Base-by-base conservation (phyloP, 139 green algal species). In the Tetraselmis striata region DNA sequence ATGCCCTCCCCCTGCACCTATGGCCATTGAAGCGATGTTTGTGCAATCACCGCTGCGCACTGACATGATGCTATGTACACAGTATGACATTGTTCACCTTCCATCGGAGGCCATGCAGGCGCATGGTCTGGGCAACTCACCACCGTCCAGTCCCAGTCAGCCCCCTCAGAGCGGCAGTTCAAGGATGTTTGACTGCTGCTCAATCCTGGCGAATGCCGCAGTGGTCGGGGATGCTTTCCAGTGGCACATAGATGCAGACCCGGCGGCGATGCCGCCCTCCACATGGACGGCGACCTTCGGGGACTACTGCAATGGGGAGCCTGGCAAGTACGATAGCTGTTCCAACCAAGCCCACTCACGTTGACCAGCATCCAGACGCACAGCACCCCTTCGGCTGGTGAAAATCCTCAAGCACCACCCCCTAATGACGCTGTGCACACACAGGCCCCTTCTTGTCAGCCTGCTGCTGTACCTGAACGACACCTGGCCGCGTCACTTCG, bases 171-270 rank as follows among this genome's bases (percentile, higher is more conserved):
- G 79, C 59, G 0, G 75, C 79, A 27, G 78, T 31, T 23, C 29
- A 29, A 30, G 1, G n/a, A 77, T 25, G 74, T 79, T 88, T 2
- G 88, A 95, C 81, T 96, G 93, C 81, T 80, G 87, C 28, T 84
- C 83, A 32, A 94, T 96, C 82, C 83, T 98, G n/a, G 95, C 90
- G 22, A 98, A 97, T 81, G 94, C 94, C 0, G 90, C 94, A 28
- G 84, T 93, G 75, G 30, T 78, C 24, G 92, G 92, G 0, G 93
- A 98, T 80, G 28, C 26, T 22, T 98, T 92, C 80, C 59, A 28
- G 0, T 97, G 87, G 86, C 95, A 98, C 79, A 87, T 96, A 27
- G 95, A 98, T 84, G 93, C 93, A 0, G 95, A 98, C 84, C 95
- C 95, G 2, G 26, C 79, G 23, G 77, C 22, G 86, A 82, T 5